Percentiles rank a stretch among this genome's conserved stretches.
Conservation (phyloP, 73 alveolate species). For the Paramecium pentaurelia region DNA sequence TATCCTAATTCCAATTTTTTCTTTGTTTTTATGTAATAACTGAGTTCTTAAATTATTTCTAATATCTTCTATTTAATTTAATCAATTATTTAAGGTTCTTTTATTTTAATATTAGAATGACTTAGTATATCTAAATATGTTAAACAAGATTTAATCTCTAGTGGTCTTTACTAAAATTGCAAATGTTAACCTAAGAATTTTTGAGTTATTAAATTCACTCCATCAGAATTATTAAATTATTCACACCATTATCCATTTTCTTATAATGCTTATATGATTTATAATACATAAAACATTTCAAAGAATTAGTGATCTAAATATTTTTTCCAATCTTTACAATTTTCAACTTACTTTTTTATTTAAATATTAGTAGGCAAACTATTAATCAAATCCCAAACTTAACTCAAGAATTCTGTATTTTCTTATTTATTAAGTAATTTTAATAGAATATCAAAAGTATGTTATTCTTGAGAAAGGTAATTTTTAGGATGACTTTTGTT, state of each 20-base stretch:
- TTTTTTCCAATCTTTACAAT: conserved; percentile 30
- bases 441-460: conserved; percentile 3
- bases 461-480: neutral
- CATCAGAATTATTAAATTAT: conserved; percentile 21
- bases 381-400: conserved; percentile 40
- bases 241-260: neutral
- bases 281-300: conserved; percentile 26
- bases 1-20: neutral
- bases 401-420: neutral
- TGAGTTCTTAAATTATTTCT: neutral
- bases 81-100: neutral
- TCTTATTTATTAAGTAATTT: conserved; percentile 11
- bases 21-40: neutral
- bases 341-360: neutral
- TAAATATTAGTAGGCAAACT: neutral
- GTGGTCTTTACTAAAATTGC: neutral
- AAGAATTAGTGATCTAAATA: conserved; percentile 16
- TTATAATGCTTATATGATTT: neutral
- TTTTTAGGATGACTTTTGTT: conserved; percentile 29
- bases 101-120: neutral
- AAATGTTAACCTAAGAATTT: conserved; percentile 17
- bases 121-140: conserved; percentile 14
- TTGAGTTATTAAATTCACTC: neutral
- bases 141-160: conserved; percentile 9
- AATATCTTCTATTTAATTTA: neutral